Evolutionary conservation across 192 early-diverging fungal species (phyloP), one percentile per base, ranked within the genome.

Genomic region (Gaertneriomyces semiglobifer): DNA sequence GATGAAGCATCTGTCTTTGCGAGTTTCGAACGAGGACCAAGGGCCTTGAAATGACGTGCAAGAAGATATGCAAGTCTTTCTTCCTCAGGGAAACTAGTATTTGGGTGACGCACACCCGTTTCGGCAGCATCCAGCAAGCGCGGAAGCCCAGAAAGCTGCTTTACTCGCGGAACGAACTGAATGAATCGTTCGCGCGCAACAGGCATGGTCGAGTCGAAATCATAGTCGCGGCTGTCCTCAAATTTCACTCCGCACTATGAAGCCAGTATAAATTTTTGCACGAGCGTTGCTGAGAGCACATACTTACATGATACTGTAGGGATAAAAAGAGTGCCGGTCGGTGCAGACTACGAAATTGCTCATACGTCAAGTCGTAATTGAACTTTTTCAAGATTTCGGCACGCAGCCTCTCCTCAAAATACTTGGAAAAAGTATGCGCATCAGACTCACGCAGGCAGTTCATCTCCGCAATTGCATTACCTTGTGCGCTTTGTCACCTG

Each of bases 291-390:
- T 5, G 6, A 6, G 3, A 52, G 50, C 50, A 4, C 58, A 44
- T n/a, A 62, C 65, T 3, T 60, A 84, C 82, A 18, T 84, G 80
- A 61, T 72, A 70, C 66, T 84, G 83, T 74, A 84, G 80, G 14
- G 77, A 71, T 46, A 77, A 46, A 56, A 84, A 84, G 7, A 84
- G 48, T 3, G 77, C 74, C 6, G 79, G 78, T 9, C 60, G 25
- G 46, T 80, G 79, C 42, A 84, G 68, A 33, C 45, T 50, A 16
- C 33, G 16, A 55, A 77, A 84, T 7, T 55, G 56, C 7, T 51
- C 51, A 8, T 60, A 67, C 19, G 56, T 65, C 53, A 84, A 70
- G 12, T 71, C 65, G 40, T 70, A 77, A 20, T 74, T 58, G 58
- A 69, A 84, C 58, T 84, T 82, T 48, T 46, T 20, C 19, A 53